These are phyloP conservation scores for Colletotrichum navitas DNA, from an alignment of 2,329 filamentous ascomycete genomes.

Conservation along the genomic window DNA sequence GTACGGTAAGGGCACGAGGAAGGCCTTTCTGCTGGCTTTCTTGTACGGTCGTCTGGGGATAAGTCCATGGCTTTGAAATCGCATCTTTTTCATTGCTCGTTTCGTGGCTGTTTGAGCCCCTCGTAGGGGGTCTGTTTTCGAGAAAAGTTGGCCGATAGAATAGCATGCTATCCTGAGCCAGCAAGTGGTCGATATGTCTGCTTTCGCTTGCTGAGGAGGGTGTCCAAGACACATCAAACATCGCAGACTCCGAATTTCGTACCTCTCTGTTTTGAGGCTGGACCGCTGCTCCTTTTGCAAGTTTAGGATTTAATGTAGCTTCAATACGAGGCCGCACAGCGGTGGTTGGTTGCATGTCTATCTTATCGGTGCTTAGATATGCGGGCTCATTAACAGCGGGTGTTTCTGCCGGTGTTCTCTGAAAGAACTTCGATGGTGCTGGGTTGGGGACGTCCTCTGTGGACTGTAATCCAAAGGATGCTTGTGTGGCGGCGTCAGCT, in stretches of 20 bases:
- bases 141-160: not conserved
- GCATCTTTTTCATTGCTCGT: not conserved
- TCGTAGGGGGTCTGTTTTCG: not conserved
- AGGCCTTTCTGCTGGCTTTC: not conserved
- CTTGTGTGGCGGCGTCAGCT: conserved; percentile 6
- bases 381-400: too few relatives aligned
- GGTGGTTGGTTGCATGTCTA: not conserved
- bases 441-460: not conserved
- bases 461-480: not conserved
- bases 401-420: not conserved
- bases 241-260: not conserved
- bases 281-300: not conserved
- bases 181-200: not conserved
- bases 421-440: not conserved
- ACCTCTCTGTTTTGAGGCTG: not conserved
- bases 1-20: not conserved
- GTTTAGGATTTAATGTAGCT: too few relatives aligned
- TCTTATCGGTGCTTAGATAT: not conserved
- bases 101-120: too few relatives aligned
- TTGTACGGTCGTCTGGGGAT: not conserved
- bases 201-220: not conserved
- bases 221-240: not conserved
- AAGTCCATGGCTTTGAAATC: not conserved
- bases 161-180: not conserved
- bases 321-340: not conserved